Conservation (phyloP, 768 basidiomycete genomes). For the Macrolepiota dolichaula region DNA sequence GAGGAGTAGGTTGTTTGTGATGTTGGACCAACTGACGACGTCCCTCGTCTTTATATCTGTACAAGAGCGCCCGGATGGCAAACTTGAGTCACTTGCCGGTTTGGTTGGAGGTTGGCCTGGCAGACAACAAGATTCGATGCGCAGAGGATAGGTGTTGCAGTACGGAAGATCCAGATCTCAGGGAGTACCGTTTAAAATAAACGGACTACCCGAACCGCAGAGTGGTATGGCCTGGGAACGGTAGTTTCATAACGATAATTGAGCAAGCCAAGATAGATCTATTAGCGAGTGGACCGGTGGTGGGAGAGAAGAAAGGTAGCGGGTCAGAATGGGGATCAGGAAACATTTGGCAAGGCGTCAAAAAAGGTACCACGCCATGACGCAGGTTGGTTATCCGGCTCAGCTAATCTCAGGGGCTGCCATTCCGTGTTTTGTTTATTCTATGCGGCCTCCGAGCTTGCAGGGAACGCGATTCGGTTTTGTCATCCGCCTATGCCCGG, state of each 20-base stretch:
- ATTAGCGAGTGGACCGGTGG: neutral
- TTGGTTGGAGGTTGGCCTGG: slow-evolving; percentile 10
- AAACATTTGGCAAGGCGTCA: neutral
- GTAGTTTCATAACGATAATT: neutral
- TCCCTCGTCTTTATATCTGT: slow-evolving; percentile 6
- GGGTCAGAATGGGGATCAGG: slow-evolving; percentile 11
- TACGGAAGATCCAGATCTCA: slow-evolving; percentile 2
- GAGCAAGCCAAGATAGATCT: slow-evolving; percentile 7
- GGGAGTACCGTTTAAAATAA: slow-evolving; percentile 5
- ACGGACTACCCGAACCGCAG: neutral
- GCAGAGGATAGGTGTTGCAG: neutral
- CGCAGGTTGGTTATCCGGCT: neutral
- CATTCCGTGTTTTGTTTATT: neutral
- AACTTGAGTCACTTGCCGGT: neutral
- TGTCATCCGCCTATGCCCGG: neutral
- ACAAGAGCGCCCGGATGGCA: slow-evolving; percentile 1
- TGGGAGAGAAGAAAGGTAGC: neutral
- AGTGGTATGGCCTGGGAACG: neutral
- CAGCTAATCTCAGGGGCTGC: neutral
- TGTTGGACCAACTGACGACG: neutral
- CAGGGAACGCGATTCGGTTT: neutral
- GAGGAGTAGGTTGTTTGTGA: slow-evolving; percentile 14
- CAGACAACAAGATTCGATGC: slow-evolving; percentile 6
- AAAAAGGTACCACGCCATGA: neutral
- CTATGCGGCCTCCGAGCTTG: neutral